These are phyloP conservation scores for Medicago arabica DNA, from an alignment of 306 rosid species.

Conservation along the genomic window DNA sequence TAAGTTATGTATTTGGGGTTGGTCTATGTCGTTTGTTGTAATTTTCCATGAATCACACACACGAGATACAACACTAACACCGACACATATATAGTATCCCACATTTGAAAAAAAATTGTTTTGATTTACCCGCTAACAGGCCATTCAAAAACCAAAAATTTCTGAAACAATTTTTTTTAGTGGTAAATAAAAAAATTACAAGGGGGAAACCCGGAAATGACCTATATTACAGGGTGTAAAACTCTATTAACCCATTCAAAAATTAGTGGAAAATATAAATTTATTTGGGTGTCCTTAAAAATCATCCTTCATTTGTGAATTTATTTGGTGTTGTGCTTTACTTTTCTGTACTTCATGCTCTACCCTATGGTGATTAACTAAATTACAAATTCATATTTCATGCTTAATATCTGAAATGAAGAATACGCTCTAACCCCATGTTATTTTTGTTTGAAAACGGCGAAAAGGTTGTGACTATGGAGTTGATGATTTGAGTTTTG, in stretches of 20 bases:
- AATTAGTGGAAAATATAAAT: constrained; percentile 2
- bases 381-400: background rate
- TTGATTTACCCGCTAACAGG: no score
- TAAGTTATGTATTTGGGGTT: no score
- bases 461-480: constrained; percentile 14
- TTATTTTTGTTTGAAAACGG: background rate
- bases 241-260: no score
- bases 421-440: background rate
- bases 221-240: no score
- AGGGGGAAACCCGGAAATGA: no score
- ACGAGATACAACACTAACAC: no score
- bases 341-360: background rate
- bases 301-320: background rate
- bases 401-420: background rate
- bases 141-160: no score
- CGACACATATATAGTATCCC: background rate
- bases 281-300: background rate
- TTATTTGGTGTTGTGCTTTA: background rate
- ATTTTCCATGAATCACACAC: no score
- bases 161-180: no score
- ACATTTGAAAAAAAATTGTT: background rate
- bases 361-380: constrained; percentile 1
- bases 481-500: constrained; percentile 35
- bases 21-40: no score
- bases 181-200: no score